Base-by-base conservation (phyloP, 768 basidiomycete genomes). In the Suillus decipiens region DNA sequence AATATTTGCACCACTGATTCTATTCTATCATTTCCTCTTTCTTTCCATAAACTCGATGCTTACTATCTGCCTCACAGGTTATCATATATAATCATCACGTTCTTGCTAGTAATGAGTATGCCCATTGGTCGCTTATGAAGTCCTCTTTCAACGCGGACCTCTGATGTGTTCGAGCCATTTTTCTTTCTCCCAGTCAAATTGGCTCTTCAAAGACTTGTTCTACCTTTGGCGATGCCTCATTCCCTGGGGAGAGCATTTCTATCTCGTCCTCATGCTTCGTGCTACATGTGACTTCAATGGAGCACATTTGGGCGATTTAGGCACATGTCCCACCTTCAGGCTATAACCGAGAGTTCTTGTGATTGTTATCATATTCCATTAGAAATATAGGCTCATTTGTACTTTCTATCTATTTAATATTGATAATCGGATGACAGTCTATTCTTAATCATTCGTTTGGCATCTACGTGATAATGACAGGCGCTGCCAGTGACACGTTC, bases 1-100 rank as follows among this genome's bases (percentile, higher is more conserved):
- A 88, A 84, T 71, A 73, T 73, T 83, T 85, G 86, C 84, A 87
- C 76, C 76, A 78, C 87, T 89, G 87, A 88, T 68, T 67, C 61
- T 68, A 63, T 65, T 66, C 61, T 69, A 62, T 64, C 9, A 48
- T 60, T 48, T 2, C 5, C 5, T 57, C 22, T 19, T 7, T 41
- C 41, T 60, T 41, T 48, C 53, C 17, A 55, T 19, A 17, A 37
- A 28, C 5, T 55, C 4, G 19, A 41, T 15, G 31, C 31, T 34
- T 17, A 61, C 15, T 43, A 12, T n/a, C 31, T n/a, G 41, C 31
- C 24, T 28, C 1, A 36, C 31, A 51, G 48, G 12, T 59, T 24
- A 19, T n/a, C 4, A 24, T 9, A 56, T 12, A 15, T 15, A 8
- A 5, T 6, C 15, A 17, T 1, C 33, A n/a, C 22, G 9, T 14